Evolutionary conservation across 805 yeast species (phyloP).

Genomic region (Wickerhamomyces chaumierensis): DNA sequence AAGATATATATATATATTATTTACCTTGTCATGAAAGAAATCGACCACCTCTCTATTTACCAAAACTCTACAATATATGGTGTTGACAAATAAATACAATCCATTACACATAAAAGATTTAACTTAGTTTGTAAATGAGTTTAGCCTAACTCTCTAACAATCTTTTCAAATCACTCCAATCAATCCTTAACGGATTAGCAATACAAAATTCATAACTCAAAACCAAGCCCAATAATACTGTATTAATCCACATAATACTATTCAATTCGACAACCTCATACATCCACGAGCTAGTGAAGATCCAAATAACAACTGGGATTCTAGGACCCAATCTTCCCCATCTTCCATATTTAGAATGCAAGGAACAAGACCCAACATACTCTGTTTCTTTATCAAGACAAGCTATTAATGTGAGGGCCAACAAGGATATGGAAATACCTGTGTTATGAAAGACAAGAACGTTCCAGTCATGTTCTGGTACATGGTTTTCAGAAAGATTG

Average conservation of each 20-base stretch:
- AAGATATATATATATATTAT: too few species aligned
- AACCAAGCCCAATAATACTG: slow-evolving; percentile 23
- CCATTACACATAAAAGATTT: too few species aligned
- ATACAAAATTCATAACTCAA: slow-evolving; percentile 27
- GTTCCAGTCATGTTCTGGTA: slow-evolving; percentile 24
- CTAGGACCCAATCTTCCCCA: slow-evolving; percentile 27
- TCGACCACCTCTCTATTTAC: too few species aligned
- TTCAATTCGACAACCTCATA: slow-evolving; percentile 24
- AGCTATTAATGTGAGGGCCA: slow-evolving; percentile 29
- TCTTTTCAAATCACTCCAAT: too few species aligned
- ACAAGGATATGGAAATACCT: slow-evolving; percentile 36
- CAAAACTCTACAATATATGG: too few species aligned
- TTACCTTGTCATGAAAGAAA: too few species aligned
- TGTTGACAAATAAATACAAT: too few species aligned
- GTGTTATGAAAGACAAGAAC: slow-evolving; percentile 40
- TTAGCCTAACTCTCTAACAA: too few species aligned
- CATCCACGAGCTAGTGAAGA: slow-evolving; percentile 33
- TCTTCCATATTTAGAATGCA: slow-evolving; percentile 19
- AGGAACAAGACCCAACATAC: slow-evolving; percentile 18
- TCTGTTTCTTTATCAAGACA: slow-evolving; percentile 34
- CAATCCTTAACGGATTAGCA: slow-evolving; percentile 15
- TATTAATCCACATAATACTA: slow-evolving; percentile 31
- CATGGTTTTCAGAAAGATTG: slow-evolving; percentile 17
- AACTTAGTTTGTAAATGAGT: too few species aligned
- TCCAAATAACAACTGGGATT: slow-evolving; percentile 27